These are phyloP conservation scores for Eucalyptus cloeziana DNA, from an alignment of 345 rosid species.

Conservation along the genomic window DNA sequence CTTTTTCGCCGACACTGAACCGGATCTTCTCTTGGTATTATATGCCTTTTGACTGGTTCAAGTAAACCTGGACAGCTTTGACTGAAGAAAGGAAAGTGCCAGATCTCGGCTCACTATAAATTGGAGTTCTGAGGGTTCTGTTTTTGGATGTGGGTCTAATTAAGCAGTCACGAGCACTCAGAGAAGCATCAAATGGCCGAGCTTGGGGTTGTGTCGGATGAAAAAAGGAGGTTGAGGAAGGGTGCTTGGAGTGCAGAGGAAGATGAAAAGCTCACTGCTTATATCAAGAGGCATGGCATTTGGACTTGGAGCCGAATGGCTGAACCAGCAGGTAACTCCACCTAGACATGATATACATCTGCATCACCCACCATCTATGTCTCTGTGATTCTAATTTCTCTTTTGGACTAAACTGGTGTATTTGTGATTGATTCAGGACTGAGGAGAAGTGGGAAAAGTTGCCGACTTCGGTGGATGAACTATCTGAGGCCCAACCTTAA, in stretches of 20 bases:
- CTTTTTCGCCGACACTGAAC: not conserved
- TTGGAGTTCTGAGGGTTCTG: not conserved
- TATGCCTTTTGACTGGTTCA: not conserved
- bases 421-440: not conserved
- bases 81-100: not conserved
- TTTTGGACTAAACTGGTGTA: not conserved
- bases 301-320: constrained; percentile 3
- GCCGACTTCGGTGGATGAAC: constrained; percentile 1
- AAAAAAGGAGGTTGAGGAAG: not conserved
- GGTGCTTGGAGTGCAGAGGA: not conserved
- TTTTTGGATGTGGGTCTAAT: not conserved
- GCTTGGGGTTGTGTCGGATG: not conserved
- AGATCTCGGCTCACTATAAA: not conserved
- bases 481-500: not conserved
- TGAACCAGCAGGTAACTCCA: not conserved
- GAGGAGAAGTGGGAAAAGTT: not conserved
- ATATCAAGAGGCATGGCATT: not conserved
- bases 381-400: not conserved
- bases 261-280: not conserved
- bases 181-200: not conserved
- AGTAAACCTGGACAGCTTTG: not conserved
- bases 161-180: not conserved
- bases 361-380: not conserved
- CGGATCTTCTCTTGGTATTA: not conserved
- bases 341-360: not conserved